A percentile compares a stretch with the other conserved stretches of the same genome.
These are phyloP conservation scores for Aspergillus piperis DNA, from an alignment of 2,329 filamentous ascomycete species.

Conservation along the genomic window DNA sequence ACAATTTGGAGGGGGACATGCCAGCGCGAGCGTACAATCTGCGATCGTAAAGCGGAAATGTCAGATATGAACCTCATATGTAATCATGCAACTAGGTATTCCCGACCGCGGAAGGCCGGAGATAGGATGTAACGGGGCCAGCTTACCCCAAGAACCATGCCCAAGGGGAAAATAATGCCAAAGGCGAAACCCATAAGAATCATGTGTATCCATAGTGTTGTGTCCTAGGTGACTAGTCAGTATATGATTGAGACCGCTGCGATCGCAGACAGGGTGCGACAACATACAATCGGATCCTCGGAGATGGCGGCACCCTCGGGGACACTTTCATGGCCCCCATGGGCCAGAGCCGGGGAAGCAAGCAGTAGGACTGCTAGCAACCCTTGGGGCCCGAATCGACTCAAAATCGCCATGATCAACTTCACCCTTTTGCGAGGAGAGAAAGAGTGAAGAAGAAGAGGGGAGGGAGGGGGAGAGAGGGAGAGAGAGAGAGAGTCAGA, in stretches of 20 bases:
- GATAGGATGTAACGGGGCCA: neutral
- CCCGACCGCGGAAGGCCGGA: constrained; percentile 8
- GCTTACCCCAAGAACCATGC: constrained; percentile 87
- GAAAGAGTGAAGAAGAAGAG: neutral
- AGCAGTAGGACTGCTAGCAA: constrained; percentile 32
- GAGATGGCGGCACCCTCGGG: constrained; percentile 70
- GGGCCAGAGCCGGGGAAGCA: constrained; percentile 40
- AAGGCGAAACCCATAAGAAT: constrained; percentile 83
- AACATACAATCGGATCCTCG: constrained; percentile 69
- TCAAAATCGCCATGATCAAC: constrained; percentile 17
- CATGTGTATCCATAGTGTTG: constrained; percentile 91
- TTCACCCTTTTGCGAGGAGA: constrained; percentile 4
- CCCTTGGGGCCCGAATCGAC: constrained; percentile 19
- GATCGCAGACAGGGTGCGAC: neutral
- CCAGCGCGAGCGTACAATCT: constrained; percentile 90
- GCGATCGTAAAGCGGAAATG: constrained; percentile 13
- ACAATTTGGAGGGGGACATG: constrained; percentile 85
- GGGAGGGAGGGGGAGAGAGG: neutral
- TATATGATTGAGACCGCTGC: neutral
- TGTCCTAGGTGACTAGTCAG: constrained; percentile 55
- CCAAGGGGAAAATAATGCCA: constrained; percentile 87
- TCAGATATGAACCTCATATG: neutral
- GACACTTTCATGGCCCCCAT: constrained; percentile 61
- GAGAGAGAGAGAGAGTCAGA: neutral
- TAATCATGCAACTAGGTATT: neutral